Percentiles rank a stretch among this genome's conserved stretches.
phyloP scores from a whole-genome alignment of 257 asterid genomes.

The Nicotiana benthamiana region DNA sequence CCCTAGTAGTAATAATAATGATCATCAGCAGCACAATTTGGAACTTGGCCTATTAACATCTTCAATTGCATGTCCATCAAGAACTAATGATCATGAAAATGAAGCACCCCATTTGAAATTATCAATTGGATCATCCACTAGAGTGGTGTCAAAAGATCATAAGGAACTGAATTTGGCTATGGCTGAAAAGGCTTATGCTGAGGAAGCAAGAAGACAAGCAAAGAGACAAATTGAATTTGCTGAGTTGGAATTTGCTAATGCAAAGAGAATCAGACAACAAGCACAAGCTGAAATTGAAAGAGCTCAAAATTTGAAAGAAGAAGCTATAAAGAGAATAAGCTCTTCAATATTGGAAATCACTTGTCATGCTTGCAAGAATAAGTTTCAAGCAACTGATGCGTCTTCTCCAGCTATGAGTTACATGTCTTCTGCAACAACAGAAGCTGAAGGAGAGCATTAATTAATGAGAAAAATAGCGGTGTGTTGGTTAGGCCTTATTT shows the following conservation, averaged over 20 bases:
- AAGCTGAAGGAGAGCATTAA: conserved; percentile 22
- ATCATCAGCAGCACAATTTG: conserved; percentile 20
- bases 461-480: background rate
- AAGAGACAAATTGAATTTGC: conserved; percentile 52
- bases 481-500: background rate
- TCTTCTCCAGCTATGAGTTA: conserved; percentile 31
- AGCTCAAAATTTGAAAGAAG: conserved; percentile 41
- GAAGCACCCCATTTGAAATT: conserved; percentile 18
- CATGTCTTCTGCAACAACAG: conserved; percentile 27
- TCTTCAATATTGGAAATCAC: conserved; percentile 49
- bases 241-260: conserved; percentile 53
- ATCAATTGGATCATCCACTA: conserved; percentile 22
- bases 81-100: conserved; percentile 4
- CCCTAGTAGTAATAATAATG: background rate
- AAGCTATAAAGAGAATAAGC: conserved; percentile 38
- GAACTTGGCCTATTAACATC: conserved; percentile 53
- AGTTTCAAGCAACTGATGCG: conserved; percentile 26
- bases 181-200: conserved; percentile 66
- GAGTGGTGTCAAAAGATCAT: too few relatives aligned
- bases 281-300: conserved; percentile 52
- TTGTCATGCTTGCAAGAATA: conserved; percentile 56
- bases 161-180: conserved; percentile 29
- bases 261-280: conserved; percentile 53
- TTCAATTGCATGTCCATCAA: conserved; percentile 9
- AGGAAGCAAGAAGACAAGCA: conserved; percentile 51